Base-by-base conservation (phyloP, 345 rosid genomes). In the Gossypium arboreum region DNA sequence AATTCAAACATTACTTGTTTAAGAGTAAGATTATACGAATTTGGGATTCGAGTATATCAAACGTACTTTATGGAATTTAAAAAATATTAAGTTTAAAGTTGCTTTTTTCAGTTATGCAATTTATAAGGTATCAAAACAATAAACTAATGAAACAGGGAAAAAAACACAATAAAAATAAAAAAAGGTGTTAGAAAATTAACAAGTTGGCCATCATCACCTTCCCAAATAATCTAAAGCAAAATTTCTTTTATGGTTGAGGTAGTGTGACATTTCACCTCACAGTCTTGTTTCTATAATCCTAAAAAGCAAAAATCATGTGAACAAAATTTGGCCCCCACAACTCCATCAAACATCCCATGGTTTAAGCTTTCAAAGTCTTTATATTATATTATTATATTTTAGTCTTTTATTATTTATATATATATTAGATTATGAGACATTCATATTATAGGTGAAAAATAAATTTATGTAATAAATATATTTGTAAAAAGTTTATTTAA, bases 201-300 rank as follows among this genome's bases (percentile, higher is more conserved):
- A 73, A 60, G 27, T 60, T 73, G 76, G 68, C 2, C 47, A 61
- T 20, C 41, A 34, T 56, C 68, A 73, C 25, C 68, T 11, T 73
- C 43, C 56, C 56, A 59, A 73, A 44, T 65, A 9, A 22, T 43
- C 51, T 20, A 43, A 34, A 56, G 67, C 66, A 66, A 58, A 58
- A 47, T 43, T 47, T 73, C 52, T 16, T 60, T 73, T 41, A 45
- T 24, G 55, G 76, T 70, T 61, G 65, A 60, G 68, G 75, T 47
- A 72, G 62, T 34, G 71, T 75, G 83, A 83, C 83, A 68, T 79
- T 68, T 60, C 75, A 77, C 68, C 83, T 48, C 63, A 56, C 68
- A 66, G 27, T 60, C 25, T 20, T 54, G 47, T 60, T 55, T 51
- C 11, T 58, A 11, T 34, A 41, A 12, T 67, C 69, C 58, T n/a